Evolutionary conservation across 108 stramenopile genomes (phyloP), one percentile per base, ranked within the genome.

Genomic region (Craspedostauros australis): DNA sequence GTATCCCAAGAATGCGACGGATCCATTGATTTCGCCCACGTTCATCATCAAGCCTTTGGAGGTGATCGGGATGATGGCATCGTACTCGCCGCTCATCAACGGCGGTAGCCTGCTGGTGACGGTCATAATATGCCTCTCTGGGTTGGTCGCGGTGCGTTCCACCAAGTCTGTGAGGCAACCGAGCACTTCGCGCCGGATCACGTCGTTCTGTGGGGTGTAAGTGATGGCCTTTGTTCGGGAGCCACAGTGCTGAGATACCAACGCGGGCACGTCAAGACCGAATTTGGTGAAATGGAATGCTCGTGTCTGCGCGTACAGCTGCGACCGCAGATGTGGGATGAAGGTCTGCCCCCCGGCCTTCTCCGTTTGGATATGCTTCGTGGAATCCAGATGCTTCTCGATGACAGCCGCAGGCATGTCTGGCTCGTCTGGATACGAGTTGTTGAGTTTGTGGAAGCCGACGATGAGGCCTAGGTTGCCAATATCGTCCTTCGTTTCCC

Each of bases 401-500:
- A 86, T 64, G 2, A 73, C 82, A 14, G 69, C 69, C 33, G 65
- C 72, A 6, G 65, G 49, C 26, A 92, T 54, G 19, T 76, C 68
- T 0, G 86, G 77, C 44, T 86, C 86, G 36, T 92, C 86, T 1
- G 82, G 71, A 28, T 65, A 63, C 25, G 79, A 65, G 31, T 80
- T 78, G 60, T 86, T 85, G 18, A 85, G 66, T 46, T 76, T 62
- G 21, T 75, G 79, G 42, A 75, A 92, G 48, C 82, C 77, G 4
- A 74, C 82, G 43, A 92, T 88, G 9, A 86, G 57, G 12, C 63
- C 70, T 0, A 58, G 58, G 34, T 75, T 80, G 16, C 80, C 82
- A 46, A 96, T 77, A 62, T 96, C 95, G 48, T 93, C 77, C 28
- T 77, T 72, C 4, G 78, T 91, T 60, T 99, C 98, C 97, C 96